Percentiles rank a stretch among this genome's conserved stretches.
These are phyloP conservation scores for Coemansia sp. DNA, from an alignment of 192 early-diverging fungal genomes.

Conservation along the genomic window DNA sequence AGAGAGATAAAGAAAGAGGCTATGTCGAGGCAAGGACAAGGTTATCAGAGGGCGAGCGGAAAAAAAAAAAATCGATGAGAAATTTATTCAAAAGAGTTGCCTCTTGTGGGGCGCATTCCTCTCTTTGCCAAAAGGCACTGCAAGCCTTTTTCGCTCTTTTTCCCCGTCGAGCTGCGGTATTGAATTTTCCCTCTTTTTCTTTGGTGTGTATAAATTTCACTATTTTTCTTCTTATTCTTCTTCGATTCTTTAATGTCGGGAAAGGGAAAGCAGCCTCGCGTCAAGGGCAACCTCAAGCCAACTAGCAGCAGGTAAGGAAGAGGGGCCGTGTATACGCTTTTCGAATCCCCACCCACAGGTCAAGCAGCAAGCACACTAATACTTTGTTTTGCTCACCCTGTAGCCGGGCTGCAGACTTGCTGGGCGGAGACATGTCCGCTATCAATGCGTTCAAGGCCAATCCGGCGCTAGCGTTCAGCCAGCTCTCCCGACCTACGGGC, in stretches of 20 bases:
- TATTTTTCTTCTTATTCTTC: neutral
- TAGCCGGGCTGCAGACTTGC: constrained; percentile 50
- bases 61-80: neutral
- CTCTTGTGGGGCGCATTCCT: neutral
- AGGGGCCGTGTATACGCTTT: neutral
- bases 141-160: neutral
- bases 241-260: constrained; percentile 34
- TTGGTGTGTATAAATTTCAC: neutral
- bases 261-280: constrained; percentile 65
- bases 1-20: neutral
- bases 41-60: no score
- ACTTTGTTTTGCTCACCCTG: neutral
- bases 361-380: neutral
- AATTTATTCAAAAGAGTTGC: neutral
- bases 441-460: constrained; percentile 56
- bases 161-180: constrained; percentile 1
- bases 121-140: neutral
- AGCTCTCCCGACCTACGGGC: constrained; percentile 60
- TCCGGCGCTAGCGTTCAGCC: constrained; percentile 67
- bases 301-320: constrained; percentile 80
- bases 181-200: neutral
- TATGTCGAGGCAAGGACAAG: neutral
- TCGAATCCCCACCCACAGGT: neutral
- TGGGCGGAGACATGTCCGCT: constrained; percentile 38
- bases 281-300: constrained; percentile 85